phyloP scores from a whole-genome alignment of 352 stramenopile genomes.

The Halophytophthora polymorphica region DNA sequence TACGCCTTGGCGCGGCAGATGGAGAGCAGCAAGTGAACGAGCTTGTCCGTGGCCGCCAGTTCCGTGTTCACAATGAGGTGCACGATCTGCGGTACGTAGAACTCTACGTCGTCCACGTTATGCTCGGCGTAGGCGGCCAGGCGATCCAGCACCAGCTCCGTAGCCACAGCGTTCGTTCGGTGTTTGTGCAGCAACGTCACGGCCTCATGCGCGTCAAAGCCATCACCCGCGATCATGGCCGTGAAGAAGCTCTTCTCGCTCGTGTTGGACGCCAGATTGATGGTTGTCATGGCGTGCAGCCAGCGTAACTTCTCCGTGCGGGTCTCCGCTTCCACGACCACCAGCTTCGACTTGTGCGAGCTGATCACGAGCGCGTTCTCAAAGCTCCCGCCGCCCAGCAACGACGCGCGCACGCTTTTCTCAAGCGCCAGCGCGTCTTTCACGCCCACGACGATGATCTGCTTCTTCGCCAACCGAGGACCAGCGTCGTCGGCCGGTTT shows the following conservation, averaged over 20 bases:
- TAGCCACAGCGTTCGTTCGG: constrained; percentile 59
- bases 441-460: constrained; percentile 58
- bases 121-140: constrained; percentile 57
- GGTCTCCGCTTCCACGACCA: constrained; percentile 66
- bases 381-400: constrained; percentile 41
- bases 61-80: constrained; percentile 69
- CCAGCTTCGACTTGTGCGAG: constrained; percentile 68
- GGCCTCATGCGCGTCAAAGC: constrained; percentile 66
- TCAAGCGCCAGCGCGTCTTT: constrained; percentile 66
- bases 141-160: constrained; percentile 63
- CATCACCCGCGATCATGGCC: constrained; percentile 50
- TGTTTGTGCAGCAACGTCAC: constrained; percentile 72
- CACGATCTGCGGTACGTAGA: constrained; percentile 82
- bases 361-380: constrained; percentile 68
- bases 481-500: constrained; percentile 44
- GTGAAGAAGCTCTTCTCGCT: constrained; percentile 57
- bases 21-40: constrained; percentile 69
- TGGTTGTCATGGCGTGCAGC: constrained; percentile 64
- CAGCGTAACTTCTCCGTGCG: constrained; percentile 73
- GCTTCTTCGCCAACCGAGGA: constrained; percentile 39
- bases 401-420: constrained; percentile 37
- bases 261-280: constrained; percentile 50
- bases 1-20: constrained; percentile 78
- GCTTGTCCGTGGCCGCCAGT: constrained; percentile 56
- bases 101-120: constrained; percentile 78